phyloP scores from a whole-genome alignment of 1,284 basidiomycete genomes.

The Melampsora larici-populina region DNA sequence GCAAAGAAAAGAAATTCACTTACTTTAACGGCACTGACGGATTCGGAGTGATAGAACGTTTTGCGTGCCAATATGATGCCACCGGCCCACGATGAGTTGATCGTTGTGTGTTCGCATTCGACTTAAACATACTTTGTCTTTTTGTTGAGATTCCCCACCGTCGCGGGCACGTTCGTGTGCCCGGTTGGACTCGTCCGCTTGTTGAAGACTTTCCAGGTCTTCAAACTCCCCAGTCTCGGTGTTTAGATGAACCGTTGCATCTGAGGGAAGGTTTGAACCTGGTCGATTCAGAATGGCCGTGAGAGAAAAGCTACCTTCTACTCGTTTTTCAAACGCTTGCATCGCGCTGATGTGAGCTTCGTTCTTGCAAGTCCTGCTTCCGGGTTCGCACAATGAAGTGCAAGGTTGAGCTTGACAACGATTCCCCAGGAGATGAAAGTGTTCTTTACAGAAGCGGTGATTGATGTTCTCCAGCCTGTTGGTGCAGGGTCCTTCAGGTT shows the following conservation, averaged over 20 bases:
- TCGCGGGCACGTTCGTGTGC: not conserved
- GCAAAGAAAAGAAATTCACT: too few species aligned
- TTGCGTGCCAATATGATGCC: not conserved
- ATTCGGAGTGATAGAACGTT: too few species aligned
- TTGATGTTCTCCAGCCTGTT: not conserved
- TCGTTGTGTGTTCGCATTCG: not conserved
- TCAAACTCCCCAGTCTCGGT: not conserved
- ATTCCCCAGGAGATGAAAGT: not conserved
- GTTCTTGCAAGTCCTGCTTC: not conserved
- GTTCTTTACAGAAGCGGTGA: not conserved
- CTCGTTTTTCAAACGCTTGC: not conserved
- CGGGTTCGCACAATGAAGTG: not conserved
- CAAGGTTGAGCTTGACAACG: too few species aligned
- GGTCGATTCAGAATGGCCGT: too few species aligned
- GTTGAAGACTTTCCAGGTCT: not conserved
- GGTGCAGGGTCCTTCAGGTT: not conserved
- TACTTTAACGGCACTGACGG: not conserved
- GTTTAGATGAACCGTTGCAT: not conserved
- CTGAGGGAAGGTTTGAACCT: not conserved
- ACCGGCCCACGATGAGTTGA: not conserved
- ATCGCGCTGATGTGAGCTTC: not conserved
- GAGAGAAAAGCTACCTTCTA: not conserved
- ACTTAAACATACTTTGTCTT: not conserved
- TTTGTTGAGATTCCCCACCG: not conserved
- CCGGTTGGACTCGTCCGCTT: not conserved